Conservation (phyloP, 1,139 yeast species). For the Waltiozyma sp. region DNA sequence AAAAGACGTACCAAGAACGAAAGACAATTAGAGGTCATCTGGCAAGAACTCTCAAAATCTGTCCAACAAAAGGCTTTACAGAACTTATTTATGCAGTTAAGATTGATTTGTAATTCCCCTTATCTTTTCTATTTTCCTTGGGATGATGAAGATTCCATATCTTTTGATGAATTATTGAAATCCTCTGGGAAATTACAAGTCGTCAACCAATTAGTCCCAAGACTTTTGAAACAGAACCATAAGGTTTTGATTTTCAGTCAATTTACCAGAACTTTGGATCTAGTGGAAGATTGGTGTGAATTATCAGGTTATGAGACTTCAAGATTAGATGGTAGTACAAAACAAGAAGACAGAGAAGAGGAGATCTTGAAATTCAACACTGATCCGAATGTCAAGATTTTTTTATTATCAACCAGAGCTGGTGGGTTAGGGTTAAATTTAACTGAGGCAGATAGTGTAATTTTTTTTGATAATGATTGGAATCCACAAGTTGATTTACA, state of each 20-base stretch:
- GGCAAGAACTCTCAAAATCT: constrained; percentile 21
- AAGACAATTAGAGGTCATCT: constrained; percentile 13
- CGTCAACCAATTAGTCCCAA: constrained; percentile 49
- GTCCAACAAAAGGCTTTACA: constrained; percentile 37
- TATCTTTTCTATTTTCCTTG: constrained; percentile 77
- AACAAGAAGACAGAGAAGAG: constrained; percentile 53
- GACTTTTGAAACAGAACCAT: constrained; percentile 39
- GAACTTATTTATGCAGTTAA: constrained; percentile 69
- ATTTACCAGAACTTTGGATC: constrained; percentile 67
- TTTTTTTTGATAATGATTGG: constrained; percentile 90
- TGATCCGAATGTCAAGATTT: constrained; percentile 31
- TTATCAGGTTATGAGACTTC: constrained; percentile 35
- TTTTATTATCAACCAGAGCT: constrained; percentile 79
- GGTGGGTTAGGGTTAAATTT: constrained; percentile 92
- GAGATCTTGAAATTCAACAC: constrained; percentile 46
- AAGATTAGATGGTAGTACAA: constrained; percentile 69
- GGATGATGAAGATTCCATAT: constrained; percentile 28
- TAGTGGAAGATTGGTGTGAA: constrained; percentile 63
- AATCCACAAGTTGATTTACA: constrained; percentile 95
- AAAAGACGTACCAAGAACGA: constrained; percentile 2
- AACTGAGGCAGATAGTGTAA: constrained; percentile 80
- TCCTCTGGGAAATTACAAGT: constrained; percentile 66
- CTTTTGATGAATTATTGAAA: constrained; percentile 27
- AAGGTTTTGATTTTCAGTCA: constrained; percentile 76
- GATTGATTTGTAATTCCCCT: constrained; percentile 81